Conservation (phyloP, 2,329 filamentous ascomycete genomes). For the Fusarium sp. region DNA sequence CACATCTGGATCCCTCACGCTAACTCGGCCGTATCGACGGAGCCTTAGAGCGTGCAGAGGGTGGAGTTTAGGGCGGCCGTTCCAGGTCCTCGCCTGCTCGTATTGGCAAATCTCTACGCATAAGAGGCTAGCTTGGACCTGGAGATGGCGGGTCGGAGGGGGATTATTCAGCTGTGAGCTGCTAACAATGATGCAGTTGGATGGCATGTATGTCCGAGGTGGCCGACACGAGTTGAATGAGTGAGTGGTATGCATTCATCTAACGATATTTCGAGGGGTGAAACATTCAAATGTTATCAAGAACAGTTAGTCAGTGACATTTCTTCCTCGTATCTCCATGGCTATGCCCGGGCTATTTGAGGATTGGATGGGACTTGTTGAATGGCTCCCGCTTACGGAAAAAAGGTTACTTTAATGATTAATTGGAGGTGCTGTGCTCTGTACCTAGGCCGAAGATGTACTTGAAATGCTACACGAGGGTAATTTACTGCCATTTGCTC, state of each 20-base stretch:
- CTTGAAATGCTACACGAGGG: not conserved
- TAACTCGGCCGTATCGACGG: conserved; percentile 19
- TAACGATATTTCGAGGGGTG: not conserved
- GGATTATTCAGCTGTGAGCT: not conserved
- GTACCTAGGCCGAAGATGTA: not conserved
- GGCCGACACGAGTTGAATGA: not conserved
- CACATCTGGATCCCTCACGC: not conserved
- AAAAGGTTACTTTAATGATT: conserved; percentile 6
- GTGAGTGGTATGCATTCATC: conserved; percentile 5
- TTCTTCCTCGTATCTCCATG: not conserved
- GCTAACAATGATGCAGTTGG: not conserved
- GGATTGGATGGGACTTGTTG: not conserved
- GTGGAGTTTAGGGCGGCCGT: conserved; percentile 21
- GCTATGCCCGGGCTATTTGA: not conserved
- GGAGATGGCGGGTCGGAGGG: conserved; percentile 8
- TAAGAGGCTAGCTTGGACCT: not conserved
- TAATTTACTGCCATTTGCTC: not conserved
- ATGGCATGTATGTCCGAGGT: not conserved
- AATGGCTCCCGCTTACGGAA: conserved; percentile 4
- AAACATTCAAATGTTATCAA: conserved; percentile 1
- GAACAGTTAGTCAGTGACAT: not conserved
- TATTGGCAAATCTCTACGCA: conserved; percentile 33
- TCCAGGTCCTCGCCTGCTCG: conserved; percentile 23
- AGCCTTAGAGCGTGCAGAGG: not conserved
- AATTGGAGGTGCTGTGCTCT: not conserved